phyloP scores from a whole-genome alignment of 2,329 filamentous ascomycete species.

The Drechslerella stenobrocha region DNA sequence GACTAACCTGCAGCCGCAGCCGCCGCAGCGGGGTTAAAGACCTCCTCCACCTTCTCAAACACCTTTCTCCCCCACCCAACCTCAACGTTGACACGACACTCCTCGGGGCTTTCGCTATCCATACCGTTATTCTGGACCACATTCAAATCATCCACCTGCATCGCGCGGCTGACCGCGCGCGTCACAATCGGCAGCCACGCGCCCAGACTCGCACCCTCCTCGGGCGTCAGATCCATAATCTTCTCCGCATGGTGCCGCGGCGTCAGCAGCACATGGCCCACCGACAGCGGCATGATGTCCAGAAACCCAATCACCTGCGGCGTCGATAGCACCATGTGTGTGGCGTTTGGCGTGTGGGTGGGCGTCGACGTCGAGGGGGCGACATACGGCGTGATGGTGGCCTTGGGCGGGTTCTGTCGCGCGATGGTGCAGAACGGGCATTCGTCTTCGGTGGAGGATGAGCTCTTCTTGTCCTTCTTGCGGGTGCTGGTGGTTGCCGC shows the following conservation, averaged over 20 bases:
- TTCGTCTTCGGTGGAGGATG: slow-evolving; percentile 56
- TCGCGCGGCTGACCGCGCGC: slow-evolving; percentile 68
- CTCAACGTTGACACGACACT: slow-evolving; percentile 36
- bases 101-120: slow-evolving; percentile 50
- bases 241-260: slow-evolving; percentile 77
- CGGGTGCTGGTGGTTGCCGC: slow-evolving; percentile 11
- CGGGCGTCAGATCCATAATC: slow-evolving; percentile 68
- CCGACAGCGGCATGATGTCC: slow-evolving; percentile 85
- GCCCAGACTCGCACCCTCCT: slow-evolving; percentile 70
- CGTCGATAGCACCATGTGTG: slow-evolving; percentile 75
- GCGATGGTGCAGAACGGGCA: slow-evolving; percentile 70
- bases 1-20: slow-evolving; percentile 26
- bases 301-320: slow-evolving; percentile 80
- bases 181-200: slow-evolving; percentile 71
- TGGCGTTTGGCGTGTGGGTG: slow-evolving; percentile 54
- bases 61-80: slow-evolving; percentile 44
- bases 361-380: slow-evolving; percentile 33
- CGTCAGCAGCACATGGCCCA: slow-evolving; percentile 80
- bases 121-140: slow-evolving; percentile 90
- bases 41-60: slow-evolving; percentile 41
- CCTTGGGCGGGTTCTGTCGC: slow-evolving; percentile 55
- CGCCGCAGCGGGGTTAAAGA: slow-evolving; percentile 21
- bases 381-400: slow-evolving; percentile 30
- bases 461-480: background rate
- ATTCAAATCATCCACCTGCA: slow-evolving; percentile 83